These are phyloP conservation scores for Platanus orientalis DNA, from an alignment of 164 flowering plant species.

Conservation along the genomic window DNA sequence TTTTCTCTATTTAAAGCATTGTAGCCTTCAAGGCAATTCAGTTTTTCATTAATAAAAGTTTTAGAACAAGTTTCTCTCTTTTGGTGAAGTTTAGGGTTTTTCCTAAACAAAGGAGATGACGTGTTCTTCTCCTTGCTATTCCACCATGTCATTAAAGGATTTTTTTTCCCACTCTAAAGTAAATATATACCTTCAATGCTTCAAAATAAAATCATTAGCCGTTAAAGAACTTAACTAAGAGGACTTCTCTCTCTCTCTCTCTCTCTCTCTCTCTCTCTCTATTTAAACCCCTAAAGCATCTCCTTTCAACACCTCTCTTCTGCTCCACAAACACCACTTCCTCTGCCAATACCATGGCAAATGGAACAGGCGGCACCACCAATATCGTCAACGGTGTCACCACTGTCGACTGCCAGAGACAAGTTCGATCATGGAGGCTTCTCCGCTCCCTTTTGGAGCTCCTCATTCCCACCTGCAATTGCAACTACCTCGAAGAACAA, in stretches of 20 bases:
- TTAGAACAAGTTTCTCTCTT: too few species aligned
- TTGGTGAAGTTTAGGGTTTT: too few species aligned
- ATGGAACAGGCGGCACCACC: conserved; percentile 14
- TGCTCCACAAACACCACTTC: neutral
- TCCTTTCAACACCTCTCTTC: neutral
- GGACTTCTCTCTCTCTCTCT: too few species aligned
- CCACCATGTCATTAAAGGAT: too few species aligned
- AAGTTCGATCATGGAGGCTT: conserved; percentile 70
- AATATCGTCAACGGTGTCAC: conserved; percentile 28
- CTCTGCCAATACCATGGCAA: conserved; percentile 1
- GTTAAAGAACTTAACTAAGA: too few species aligned
- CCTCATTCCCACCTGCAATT: conserved; percentile 49
- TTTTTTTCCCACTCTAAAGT: too few species aligned
- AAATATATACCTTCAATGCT: too few species aligned
- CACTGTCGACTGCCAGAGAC: conserved; percentile 60
- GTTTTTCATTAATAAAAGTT: too few species aligned
- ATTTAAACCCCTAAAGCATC: neutral
- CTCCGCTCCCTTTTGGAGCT: conserved; percentile 45
- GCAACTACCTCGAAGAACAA: conserved; percentile 23
- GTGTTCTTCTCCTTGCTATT: too few species aligned
- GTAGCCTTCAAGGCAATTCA: too few species aligned
- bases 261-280: neutral
- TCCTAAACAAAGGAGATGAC: too few species aligned
- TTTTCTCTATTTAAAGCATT: too few species aligned
- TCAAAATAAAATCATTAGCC: neutral